Base-by-base conservation (phyloP, 805 yeast genomes). In the Metschnikowia proteae region DNA sequence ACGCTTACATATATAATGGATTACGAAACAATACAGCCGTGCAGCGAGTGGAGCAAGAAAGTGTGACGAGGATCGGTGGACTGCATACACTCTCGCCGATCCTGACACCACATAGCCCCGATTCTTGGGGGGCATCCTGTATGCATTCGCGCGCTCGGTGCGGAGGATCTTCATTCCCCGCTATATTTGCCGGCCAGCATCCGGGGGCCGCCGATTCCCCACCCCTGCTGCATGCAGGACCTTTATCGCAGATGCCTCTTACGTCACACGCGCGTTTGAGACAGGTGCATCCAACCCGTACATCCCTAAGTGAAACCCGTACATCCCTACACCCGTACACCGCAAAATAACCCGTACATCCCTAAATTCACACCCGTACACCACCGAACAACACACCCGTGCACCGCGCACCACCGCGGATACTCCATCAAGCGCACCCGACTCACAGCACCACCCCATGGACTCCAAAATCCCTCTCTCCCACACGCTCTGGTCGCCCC, bases 401-500 rank as follows among this genome's bases (percentile, higher is more conserved):
- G 8, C 41, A 38, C 32, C 41, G 5, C 17, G 3, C 30, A 3
- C 30, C 36, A 25, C 26, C 25, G 17, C 2, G 2, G 17, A 17
- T 38, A 27, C 43, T 22, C 31, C 35, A 40, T 30, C 43, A 40
- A 40, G 10, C 42, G 27, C 43, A 30, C 34, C 22, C 43, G 6
- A 10, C 30, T 23, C n/a, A 29, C 43, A 40, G 23, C 43, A 40
- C 22, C 43, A 11, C 8, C 31, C 35, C 43, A 42, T 42, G 45
- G 45, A 42, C 45, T 42, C 45, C 45, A 77, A 78, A 54, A 69
- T 82, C 31, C 87, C 88, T 6, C 70, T 80, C 31, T 89, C 97
- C 1, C 95, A 89, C 66, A 88, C 97, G 1, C 76, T 94, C 51
- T 92, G 98, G 99, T 91, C 98, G 7, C 97, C 98, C 6, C 84